These are phyloP conservation scores for Aspergillus ruber DNA, from an alignment of 2,329 filamentous ascomycete genomes.

Conservation along the genomic window DNA sequence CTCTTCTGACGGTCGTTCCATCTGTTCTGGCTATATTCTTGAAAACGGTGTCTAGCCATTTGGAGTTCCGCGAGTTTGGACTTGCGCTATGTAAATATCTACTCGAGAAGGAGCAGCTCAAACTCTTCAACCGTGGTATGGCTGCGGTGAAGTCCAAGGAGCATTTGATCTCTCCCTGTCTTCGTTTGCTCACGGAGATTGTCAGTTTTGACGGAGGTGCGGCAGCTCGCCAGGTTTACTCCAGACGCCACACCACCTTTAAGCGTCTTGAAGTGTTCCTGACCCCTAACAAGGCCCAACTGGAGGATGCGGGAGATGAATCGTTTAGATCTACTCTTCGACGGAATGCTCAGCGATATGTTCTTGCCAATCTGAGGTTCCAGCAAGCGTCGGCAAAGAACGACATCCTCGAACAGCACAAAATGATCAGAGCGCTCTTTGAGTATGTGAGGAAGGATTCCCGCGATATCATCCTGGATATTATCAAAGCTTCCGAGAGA, in stretches of 20 bases:
- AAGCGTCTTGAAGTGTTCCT: slow-evolving; percentile 76
- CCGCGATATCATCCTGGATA: slow-evolving; percentile 65
- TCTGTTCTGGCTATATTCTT: slow-evolving; percentile 77
- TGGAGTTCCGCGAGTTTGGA: slow-evolving; percentile 70
- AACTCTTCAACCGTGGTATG: slow-evolving; percentile 71
- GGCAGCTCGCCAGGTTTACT: slow-evolving; percentile 69
- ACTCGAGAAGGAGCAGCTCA: slow-evolving; percentile 71
- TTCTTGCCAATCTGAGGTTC: slow-evolving; percentile 72
- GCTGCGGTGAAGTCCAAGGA: slow-evolving; percentile 76
- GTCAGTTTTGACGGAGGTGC: slow-evolving; percentile 78
- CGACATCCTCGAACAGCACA: slow-evolving; percentile 71
- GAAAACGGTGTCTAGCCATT: slow-evolving; percentile 64
- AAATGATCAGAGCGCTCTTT: slow-evolving; percentile 64
- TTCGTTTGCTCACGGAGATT: slow-evolving; percentile 81
- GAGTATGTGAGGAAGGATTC: slow-evolving; percentile 73
- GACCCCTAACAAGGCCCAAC: slow-evolving; percentile 53
- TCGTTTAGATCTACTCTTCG: slow-evolving; percentile 68
- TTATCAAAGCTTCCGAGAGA: slow-evolving; percentile 63
- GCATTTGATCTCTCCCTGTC: slow-evolving; percentile 78
- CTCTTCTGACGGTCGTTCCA: slow-evolving; percentile 70
- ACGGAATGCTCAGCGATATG: slow-evolving; percentile 73
- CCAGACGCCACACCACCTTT: slow-evolving; percentile 70
- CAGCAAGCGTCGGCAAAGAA: slow-evolving; percentile 70
- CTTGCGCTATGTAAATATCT: slow-evolving; percentile 73
- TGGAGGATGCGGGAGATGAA: slow-evolving; percentile 56